phyloP scores from a whole-genome alignment of 2,329 filamentous ascomycete genomes.

The Aspergillus thermomutatus region DNA sequence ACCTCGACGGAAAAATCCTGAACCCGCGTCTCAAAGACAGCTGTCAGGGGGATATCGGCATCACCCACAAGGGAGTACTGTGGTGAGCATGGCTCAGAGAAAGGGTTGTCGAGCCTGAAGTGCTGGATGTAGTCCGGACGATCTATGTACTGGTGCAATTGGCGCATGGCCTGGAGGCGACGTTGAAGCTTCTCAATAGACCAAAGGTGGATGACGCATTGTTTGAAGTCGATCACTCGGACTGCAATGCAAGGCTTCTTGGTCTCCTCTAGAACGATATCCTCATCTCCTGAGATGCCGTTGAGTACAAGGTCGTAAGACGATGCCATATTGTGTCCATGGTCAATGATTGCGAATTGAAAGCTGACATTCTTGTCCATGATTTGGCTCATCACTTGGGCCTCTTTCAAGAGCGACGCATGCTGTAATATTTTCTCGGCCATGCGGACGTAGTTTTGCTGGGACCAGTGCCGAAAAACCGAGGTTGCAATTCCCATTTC shows the following conservation, averaged over 20 bases:
- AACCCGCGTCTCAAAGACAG: slow-evolving; percentile 90
- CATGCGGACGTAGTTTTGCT: slow-evolving; percentile 87
- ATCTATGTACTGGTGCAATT: slow-evolving; percentile 95
- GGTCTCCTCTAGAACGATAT: slow-evolving; percentile 73
- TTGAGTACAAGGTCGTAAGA: slow-evolving; percentile 97
- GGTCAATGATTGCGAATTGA: slow-evolving; percentile 88
- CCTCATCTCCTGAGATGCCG: slow-evolving; percentile 81
- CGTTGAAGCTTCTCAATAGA: slow-evolving; percentile 88
- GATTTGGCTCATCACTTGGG: slow-evolving; percentile 95
- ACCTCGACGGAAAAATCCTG: slow-evolving; percentile 93
- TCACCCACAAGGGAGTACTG: slow-evolving; percentile 91
- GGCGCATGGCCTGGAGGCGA: slow-evolving; percentile 85
- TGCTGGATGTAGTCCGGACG: slow-evolving; percentile 93
- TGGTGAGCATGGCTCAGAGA: slow-evolving; percentile 85
- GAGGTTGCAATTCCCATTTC: slow-evolving; percentile 69
- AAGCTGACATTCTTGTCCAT: slow-evolving; percentile 91
- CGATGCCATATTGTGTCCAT: slow-evolving; percentile 83
- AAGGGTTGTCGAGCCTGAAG: slow-evolving; percentile 88
- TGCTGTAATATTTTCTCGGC: slow-evolving; percentile 87
- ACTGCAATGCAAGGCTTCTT: slow-evolving; percentile 88
- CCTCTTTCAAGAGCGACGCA: slow-evolving; percentile 85
- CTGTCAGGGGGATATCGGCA: slow-evolving; percentile 83
- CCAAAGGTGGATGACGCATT: slow-evolving; percentile 85
- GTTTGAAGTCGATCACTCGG: slow-evolving; percentile 85
- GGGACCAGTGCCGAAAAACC: slow-evolving; percentile 71